These are phyloP conservation scores for Intubia oerlemansii DNA, from an alignment of 2,329 filamentous ascomycete genomes.

Conservation along the genomic window DNA sequence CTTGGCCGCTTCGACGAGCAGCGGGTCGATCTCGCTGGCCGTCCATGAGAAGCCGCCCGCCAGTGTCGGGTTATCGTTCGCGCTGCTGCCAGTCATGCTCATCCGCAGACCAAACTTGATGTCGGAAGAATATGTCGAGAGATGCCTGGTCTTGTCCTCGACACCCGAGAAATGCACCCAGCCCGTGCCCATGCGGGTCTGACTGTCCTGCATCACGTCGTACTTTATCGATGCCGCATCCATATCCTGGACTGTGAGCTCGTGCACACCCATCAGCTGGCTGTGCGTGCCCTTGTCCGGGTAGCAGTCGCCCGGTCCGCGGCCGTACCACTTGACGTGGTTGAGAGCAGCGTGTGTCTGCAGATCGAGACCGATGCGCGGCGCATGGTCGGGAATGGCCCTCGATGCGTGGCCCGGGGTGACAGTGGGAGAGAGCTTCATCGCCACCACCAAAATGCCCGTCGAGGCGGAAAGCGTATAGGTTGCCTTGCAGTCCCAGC, in stretches of 20 bases:
- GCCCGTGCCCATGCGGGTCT: slow-evolving; percentile 37
- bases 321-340: slow-evolving; percentile 37
- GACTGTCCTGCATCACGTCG: slow-evolving; percentile 47
- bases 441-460: slow-evolving; percentile 24
- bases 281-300: slow-evolving; percentile 36
- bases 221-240: slow-evolving; percentile 37
- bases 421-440: too few relatives aligned
- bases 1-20: slow-evolving; percentile 31
- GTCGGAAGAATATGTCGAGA: too few relatives aligned
- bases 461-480: slow-evolving; percentile 17
- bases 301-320: slow-evolving; percentile 42
- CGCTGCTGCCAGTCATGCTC: too few relatives aligned
- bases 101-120: too few relatives aligned
- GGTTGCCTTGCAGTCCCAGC: slow-evolving; percentile 17
- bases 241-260: slow-evolving; percentile 22
- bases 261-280: slow-evolving; percentile 30
- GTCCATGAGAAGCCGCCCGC: slow-evolving; percentile 27
- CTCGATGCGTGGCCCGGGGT: too few relatives aligned
- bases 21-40: slow-evolving; percentile 28
- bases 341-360: slow-evolving; percentile 24
- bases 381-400: slow-evolving; percentile 31
- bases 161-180: slow-evolving; percentile 20
- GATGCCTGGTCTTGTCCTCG: not conserved
- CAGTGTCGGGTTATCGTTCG: not conserved
- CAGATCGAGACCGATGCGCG: slow-evolving; percentile 40